These are phyloP conservation scores for Neocucurbitaria cava DNA, from an alignment of 2,329 filamentous ascomycete species.

Conservation along the genomic window DNA sequence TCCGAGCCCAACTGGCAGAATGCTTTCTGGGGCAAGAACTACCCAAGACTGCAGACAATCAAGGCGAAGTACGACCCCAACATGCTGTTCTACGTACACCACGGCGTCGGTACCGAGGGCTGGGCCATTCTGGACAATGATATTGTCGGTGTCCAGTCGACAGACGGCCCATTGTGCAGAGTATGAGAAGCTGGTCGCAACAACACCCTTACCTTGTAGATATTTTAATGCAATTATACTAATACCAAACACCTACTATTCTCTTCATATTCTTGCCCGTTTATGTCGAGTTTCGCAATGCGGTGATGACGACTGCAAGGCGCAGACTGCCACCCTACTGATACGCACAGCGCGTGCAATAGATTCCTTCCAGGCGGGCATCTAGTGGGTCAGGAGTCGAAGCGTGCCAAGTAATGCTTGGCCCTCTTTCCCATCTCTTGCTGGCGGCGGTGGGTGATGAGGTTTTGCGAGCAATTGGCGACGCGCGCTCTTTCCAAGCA, in stretches of 20 bases:
- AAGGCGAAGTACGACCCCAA: constrained; percentile 41
- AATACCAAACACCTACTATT: background rate
- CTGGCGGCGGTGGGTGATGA: background rate
- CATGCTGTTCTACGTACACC: constrained; percentile 43
- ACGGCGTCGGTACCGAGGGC: constrained; percentile 40
- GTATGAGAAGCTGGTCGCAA: constrained; percentile 6
- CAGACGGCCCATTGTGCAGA: constrained; percentile 38
- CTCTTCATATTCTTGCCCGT: background rate
- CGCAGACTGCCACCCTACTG: constrained; percentile 1
- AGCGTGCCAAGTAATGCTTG: background rate
- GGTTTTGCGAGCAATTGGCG: background rate
- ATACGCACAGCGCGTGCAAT: constrained; percentile 5
- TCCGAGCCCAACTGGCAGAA: constrained; percentile 50
- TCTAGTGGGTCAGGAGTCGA: background rate
- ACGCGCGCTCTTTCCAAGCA: background rate
- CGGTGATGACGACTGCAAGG: background rate
- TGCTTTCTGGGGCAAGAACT: constrained; percentile 50
- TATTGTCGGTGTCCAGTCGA: constrained; percentile 39
- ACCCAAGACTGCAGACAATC: constrained; percentile 31
- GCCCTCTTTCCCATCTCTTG: background rate
- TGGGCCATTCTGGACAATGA: constrained; percentile 39
- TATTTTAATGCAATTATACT: constrained; percentile 5
- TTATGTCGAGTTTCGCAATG: background rate
- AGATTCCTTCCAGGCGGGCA: background rate
- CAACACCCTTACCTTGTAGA: constrained; percentile 5